Percentiles rank a stretch among this genome's conserved stretches.
These are phyloP conservation scores for Aulographum hederae DNA, from an alignment of 2,329 filamentous ascomycete species.

Conservation along the genomic window DNA sequence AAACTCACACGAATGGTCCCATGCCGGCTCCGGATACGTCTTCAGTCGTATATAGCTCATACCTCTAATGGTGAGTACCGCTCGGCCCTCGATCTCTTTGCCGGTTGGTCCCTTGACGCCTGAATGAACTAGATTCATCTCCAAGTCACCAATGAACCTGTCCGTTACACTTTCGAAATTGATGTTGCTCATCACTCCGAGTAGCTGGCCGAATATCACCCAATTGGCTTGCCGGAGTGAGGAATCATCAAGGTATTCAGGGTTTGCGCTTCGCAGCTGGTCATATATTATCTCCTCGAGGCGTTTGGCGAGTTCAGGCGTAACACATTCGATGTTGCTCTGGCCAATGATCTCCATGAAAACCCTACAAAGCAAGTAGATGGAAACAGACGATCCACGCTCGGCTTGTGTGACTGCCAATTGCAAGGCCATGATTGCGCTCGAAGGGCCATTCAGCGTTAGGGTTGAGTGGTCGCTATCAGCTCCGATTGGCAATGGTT, in stretches of 20 bases:
- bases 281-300: conserved; percentile 91
- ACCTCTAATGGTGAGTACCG: conserved; percentile 72
- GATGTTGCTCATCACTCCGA: conserved; percentile 91
- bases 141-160: conserved; percentile 67
- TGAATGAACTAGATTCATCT: conserved; percentile 58
- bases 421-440: conserved; percentile 30
- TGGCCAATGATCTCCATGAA: conserved; percentile 87
- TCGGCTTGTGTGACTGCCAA: conserved; percentile 66
- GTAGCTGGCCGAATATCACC: conserved; percentile 79
- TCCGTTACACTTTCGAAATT: conserved; percentile 73
- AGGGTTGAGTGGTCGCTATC: neutral
- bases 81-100: conserved; percentile 57
- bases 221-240: conserved; percentile 83
- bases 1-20: conserved; percentile 80
- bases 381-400: conserved; percentile 80
- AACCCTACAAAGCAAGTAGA: conserved; percentile 87
- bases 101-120: conserved; percentile 49
- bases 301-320: conserved; percentile 80
- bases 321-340: conserved; percentile 66
- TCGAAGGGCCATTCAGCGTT: conserved; percentile 6
- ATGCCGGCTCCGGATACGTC: conserved; percentile 52
- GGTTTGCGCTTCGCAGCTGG: conserved; percentile 79
- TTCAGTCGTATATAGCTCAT: conserved; percentile 80
- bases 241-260: conserved; percentile 59
- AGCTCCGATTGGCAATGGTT: conserved; percentile 2